Evolutionary conservation across 2,329 filamentous ascomycete genomes (phyloP).

Genomic region (Neurospora sp.): DNA sequence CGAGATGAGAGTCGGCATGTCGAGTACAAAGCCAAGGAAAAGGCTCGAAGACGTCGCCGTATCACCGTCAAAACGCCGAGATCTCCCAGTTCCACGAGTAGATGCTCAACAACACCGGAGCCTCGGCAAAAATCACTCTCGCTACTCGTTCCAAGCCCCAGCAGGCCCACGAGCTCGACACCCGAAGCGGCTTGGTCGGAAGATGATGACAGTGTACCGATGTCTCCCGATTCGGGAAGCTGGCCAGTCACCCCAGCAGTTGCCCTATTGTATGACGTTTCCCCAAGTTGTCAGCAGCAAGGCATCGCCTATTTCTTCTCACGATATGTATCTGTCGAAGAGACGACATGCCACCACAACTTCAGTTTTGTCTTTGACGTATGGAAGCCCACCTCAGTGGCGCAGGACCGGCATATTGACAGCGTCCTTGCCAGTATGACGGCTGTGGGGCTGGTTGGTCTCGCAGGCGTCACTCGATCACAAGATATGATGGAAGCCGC

Average conservation of each 20-base stretch:
- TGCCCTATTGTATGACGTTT: slow-evolving; percentile 23
- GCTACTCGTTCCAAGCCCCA: slow-evolving; percentile 13
- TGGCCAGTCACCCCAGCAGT: slow-evolving; percentile 22
- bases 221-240: slow-evolving; percentile 24
- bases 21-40: slow-evolving; percentile 40
- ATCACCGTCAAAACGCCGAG: slow-evolving; percentile 11
- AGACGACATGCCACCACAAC: slow-evolving; percentile 36
- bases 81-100: slow-evolving; percentile 15
- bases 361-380: slow-evolving; percentile 45
- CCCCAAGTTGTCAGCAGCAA: slow-evolving; percentile 30
- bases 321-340: slow-evolving; percentile 37
- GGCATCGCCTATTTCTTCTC: slow-evolving; percentile 42
- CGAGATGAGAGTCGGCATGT: slow-evolving; percentile 47
- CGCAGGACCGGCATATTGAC: slow-evolving; percentile 28
- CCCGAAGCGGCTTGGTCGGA: slow-evolving; percentile 9
- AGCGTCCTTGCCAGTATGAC: slow-evolving; percentile 42
- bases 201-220: slow-evolving; percentile 21
- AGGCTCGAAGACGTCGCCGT: slow-evolving; percentile 20
- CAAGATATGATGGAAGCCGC: slow-evolving; percentile 36
- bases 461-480: slow-evolving; percentile 35
- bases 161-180: slow-evolving; percentile 9
- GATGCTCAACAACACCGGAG: slow-evolving; percentile 15
- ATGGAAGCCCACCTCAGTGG: slow-evolving; percentile 34
- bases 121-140: slow-evolving; percentile 13
- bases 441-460: slow-evolving; percentile 43